phyloP scores from a whole-genome alignment of 306 rosid genomes.

The Notholithocarpus densiflorus region DNA sequence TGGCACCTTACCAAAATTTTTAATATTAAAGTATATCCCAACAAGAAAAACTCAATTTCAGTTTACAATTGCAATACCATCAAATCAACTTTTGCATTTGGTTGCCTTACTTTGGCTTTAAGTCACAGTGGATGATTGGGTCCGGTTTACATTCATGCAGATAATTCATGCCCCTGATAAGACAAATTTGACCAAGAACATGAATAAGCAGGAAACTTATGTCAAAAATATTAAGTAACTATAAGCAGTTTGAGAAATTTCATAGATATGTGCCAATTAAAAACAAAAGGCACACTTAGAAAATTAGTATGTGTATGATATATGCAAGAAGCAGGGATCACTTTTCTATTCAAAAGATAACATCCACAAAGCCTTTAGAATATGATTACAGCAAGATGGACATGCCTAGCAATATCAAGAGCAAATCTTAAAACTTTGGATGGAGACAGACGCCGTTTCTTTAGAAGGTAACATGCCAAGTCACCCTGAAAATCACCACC shows the following conservation, averaged over 20 bases:
- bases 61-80: constrained; percentile 24
- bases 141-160: constrained; percentile 99
- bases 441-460: constrained; percentile 90
- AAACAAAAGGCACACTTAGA: constrained; percentile 5
- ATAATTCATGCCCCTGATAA: constrained; percentile 97
- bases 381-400: constrained; percentile 25
- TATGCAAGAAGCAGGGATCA: constrained; percentile 6
- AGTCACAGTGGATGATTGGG: constrained; percentile 90
- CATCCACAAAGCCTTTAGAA: background rate
- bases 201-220: constrained; percentile 19
- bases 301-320: constrained; percentile 14
- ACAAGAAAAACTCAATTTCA: constrained; percentile 27
- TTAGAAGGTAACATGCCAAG: constrained; percentile 74
- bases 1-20: constrained; percentile 98
- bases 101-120: constrained; percentile 98
- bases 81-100: constrained; percentile 50
- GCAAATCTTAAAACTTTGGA: constrained; percentile 81
- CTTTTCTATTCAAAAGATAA: background rate
- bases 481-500: constrained; percentile 68
- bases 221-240: constrained; percentile 7
- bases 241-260: constrained; percentile 17
- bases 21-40: constrained; percentile 61
- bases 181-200: constrained; percentile 28
- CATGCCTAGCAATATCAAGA: constrained; percentile 95
- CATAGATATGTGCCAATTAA: constrained; percentile 18